Evolutionary conservation across 2,329 filamentous ascomycete species (phyloP).

Genomic region (Davidsoniella australis): DNA sequence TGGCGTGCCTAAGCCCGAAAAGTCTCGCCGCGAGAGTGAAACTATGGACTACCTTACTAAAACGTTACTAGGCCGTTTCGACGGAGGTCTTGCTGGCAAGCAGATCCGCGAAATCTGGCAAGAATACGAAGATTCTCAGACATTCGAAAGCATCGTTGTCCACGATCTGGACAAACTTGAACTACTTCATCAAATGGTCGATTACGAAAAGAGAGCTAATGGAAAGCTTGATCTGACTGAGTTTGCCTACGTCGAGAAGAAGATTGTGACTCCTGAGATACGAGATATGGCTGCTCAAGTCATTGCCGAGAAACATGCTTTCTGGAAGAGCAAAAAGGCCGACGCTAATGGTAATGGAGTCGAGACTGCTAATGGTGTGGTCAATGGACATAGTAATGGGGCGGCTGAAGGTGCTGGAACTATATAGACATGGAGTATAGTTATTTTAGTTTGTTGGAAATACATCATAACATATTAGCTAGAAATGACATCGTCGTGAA

Average conservation of each 20-base stretch:
- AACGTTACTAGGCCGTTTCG: constrained; percentile 54
- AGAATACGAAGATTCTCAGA: constrained; percentile 82
- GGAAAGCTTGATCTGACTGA: constrained; percentile 62
- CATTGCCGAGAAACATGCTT: constrained; percentile 54
- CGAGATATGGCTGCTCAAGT: constrained; percentile 64
- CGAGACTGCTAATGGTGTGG: not conserved
- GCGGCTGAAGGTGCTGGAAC: too few species aligned
- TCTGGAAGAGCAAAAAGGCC: constrained; percentile 40
- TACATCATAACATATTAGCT: too few species aligned
- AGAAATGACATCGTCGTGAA: too few species aligned
- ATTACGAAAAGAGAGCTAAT: constrained; percentile 66
- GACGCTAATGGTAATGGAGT: not conserved
- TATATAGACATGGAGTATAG: too few species aligned
- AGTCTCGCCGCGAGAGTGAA: constrained; percentile 66
- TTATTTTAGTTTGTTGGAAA: too few species aligned
- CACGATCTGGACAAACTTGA: constrained; percentile 98
- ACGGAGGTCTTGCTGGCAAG: constrained; percentile 48
- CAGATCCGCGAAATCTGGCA: constrained; percentile 74
- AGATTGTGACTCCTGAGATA: constrained; percentile 61
- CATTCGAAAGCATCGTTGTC: constrained; percentile 72
- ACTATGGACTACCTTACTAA: constrained; percentile 85
- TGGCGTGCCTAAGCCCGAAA: constrained; percentile 68
- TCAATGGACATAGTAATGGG: constrained; percentile 1
- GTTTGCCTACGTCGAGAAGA: constrained; percentile 62
- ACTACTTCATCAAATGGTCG: constrained; percentile 82